Evolutionary conservation across 2,329 filamentous ascomycete species (phyloP).

Genomic region (Stachybotrys elegans): DNA sequence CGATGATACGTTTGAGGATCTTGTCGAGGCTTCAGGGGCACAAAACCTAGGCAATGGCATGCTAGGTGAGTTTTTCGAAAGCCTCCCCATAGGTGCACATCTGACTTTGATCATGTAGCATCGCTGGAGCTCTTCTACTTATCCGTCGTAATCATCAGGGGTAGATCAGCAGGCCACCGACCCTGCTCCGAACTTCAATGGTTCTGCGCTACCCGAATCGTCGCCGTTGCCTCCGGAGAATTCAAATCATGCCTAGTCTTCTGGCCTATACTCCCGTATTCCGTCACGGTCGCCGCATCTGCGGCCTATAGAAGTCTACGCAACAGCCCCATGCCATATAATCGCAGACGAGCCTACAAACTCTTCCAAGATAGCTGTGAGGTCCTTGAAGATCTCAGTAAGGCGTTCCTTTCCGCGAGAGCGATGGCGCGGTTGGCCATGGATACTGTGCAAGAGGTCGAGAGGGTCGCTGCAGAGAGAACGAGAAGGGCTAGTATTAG

Average conservation of each 20-base stretch:
- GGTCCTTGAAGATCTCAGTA: constrained; percentile 13
- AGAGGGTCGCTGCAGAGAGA: constrained; percentile 11
- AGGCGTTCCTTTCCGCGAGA: constrained; percentile 14
- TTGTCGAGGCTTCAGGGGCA: constrained; percentile 8
- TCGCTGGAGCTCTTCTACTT: constrained; percentile 17
- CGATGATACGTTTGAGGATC: constrained; percentile 11
- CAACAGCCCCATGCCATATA: constrained; percentile 14
- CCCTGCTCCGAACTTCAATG: constrained; percentile 12
- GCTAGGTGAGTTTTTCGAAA: constrained; percentile 9
- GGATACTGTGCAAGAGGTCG: constrained; percentile 16
- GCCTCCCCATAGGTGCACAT: neutral
- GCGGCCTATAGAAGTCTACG: constrained; percentile 17
- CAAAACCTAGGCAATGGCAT: constrained; percentile 11
- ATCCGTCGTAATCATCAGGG: constrained; percentile 14
- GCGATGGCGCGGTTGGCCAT: constrained; percentile 16
- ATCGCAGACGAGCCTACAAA: constrained; percentile 10
- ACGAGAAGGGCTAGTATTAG: constrained; percentile 10
- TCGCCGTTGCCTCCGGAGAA: constrained; percentile 13
- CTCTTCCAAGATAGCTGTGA: constrained; percentile 15
- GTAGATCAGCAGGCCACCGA: constrained; percentile 8
- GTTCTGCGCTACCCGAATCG: constrained; percentile 15
- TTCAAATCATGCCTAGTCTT: constrained; percentile 13
- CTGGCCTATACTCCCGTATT: constrained; percentile 17
- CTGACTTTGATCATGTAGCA: constrained; percentile 4
- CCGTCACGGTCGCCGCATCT: constrained; percentile 15